Evolutionary conservation across 345 rosid species (phyloP).

Genomic region (Ricinus communis): DNA sequence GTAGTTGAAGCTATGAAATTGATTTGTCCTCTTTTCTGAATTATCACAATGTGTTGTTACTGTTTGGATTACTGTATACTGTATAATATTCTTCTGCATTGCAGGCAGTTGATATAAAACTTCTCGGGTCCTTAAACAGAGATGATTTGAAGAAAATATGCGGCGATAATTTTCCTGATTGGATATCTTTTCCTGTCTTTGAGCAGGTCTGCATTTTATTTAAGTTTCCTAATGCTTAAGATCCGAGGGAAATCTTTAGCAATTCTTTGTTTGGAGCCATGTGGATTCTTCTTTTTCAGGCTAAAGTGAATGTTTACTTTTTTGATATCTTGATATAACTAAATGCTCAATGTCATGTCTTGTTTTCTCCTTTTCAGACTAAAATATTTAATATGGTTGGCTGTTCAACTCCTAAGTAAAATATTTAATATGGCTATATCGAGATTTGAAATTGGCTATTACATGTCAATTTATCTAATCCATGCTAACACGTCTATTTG

Average conservation of each 20-base stretch:
- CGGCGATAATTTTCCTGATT: constrained; percentile 91
- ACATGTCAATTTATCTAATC: not conserved
- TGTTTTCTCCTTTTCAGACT: not conserved
- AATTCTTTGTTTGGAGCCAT: not conserved
- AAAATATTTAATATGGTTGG: not conserved
- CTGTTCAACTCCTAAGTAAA: not conserved
- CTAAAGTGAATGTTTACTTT: not conserved
- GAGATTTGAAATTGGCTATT: not conserved
- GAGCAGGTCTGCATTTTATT: constrained; percentile 66
- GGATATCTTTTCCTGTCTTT: constrained; percentile 98
- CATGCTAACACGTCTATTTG: not conserved
- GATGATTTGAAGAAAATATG: constrained; percentile 95
- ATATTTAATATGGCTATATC: not conserved
- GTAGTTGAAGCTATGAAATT: not conserved
- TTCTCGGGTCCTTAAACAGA: constrained; percentile 81
- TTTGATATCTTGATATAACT: not conserved
- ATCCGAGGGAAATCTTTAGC: not conserved
- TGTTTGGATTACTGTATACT: not conserved
- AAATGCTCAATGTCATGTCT: not conserved
- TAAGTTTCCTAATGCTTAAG: not conserved
- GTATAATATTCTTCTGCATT: constrained; percentile 24
- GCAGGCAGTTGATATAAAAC: constrained; percentile 93
- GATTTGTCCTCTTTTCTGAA: not conserved
- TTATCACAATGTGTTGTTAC: not conserved
- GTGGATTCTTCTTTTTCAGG: not conserved